Percentiles rank a stretch among this genome's conserved stretches.
Conservation (phyloP, 2,329 filamentous ascomycete species). For the Trichoderma asperellum region DNA sequence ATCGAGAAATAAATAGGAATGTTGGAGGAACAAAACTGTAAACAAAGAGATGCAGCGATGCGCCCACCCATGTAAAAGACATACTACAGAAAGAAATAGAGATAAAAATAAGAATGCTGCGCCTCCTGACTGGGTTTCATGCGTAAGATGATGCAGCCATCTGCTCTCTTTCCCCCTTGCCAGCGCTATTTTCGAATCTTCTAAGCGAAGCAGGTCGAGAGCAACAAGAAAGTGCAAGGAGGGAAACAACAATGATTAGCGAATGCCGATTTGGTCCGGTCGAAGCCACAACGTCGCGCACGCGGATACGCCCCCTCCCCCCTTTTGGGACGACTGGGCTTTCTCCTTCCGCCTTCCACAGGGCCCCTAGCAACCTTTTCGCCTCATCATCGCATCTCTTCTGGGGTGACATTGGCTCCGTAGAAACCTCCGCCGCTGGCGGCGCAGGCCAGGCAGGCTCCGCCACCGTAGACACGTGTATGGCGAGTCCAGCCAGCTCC, state of each 20-base stretch:
- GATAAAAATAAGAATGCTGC: slow-evolving; percentile 6
- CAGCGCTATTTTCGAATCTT: slow-evolving; percentile 1
- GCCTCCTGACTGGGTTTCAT: slow-evolving; percentile 16
- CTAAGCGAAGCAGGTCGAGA: neutral
- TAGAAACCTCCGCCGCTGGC: slow-evolving; percentile 57
- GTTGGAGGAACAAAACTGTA: neutral
- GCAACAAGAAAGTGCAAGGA: neutral
- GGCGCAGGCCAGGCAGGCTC: slow-evolving; percentile 59
- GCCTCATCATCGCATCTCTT: slow-evolving; percentile 51
- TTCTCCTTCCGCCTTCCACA: neutral
- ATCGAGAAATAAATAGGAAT: slow-evolving; percentile 21
- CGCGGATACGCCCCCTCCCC: neutral
- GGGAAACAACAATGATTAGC: slow-evolving; percentile 1
- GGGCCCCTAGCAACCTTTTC: neutral
- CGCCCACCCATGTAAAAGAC: slow-evolving; percentile 16
- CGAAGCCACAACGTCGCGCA: neutral
- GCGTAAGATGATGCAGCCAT: slow-evolving; percentile 18
- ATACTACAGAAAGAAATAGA: neutral
- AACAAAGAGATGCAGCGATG: slow-evolving; percentile 14
- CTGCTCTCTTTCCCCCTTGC: neutral
- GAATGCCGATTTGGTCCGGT: slow-evolving; percentile 1
- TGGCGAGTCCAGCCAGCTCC: slow-evolving; percentile 60
- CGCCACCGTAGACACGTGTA: slow-evolving; percentile 63
- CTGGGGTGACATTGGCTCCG: slow-evolving; percentile 56
- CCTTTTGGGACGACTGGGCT: neutral